Evolutionary conservation across 805 yeast genomes (phyloP), one percentile per base, ranked within the genome.

Genomic region (Hanseniaspora jakobsenii): DNA sequence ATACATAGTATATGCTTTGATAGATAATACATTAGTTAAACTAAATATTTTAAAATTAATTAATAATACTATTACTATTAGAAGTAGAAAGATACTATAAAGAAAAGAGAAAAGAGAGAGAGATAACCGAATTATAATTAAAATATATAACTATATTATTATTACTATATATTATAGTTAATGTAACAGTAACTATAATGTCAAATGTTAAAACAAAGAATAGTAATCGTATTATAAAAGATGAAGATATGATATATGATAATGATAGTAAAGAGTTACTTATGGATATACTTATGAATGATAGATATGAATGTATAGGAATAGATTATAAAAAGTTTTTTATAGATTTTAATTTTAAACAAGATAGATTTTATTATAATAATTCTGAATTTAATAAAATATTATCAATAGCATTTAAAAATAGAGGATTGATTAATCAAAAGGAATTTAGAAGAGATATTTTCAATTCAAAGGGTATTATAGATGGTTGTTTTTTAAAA

Each of bases 381-480:
- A 42, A 42, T 17, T 30, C 46, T 6, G 19, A 14, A 5, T 42
- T 42, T 23, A 36, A 34, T 9, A 13, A 23, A n/a, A 29, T 26
- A 17, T 35, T 42, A 17, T 22, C 31, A 9, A 19, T 17, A 23
- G 38, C 30, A 12, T 42, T 42, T 42, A 36, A 21, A 29, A 13
- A 27, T 6, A 6, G 24, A 5, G 46, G 46, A 4, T 12, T 42
- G 17, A 42, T 35, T 16, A 18, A 42, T 14, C 39, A 34, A 17
- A 42, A 42, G 17, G 32, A 42, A 16, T 42, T 42, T 32, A 42
- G 31, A 23, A 42, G 27, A 29, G 35, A 37, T n/a, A 36, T 42
- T n/a, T 34, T 23, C 16, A 39, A 38, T 17, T 28, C 24, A 16
- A 42, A 42, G 24, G 32, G 35, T 4, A 36, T 28, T 21, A 37